Evolutionary conservation across 1,284 basidiomycete species (phyloP), one percentile per base, ranked within the genome.

Genomic region (Neonothopanus nambi): DNA sequence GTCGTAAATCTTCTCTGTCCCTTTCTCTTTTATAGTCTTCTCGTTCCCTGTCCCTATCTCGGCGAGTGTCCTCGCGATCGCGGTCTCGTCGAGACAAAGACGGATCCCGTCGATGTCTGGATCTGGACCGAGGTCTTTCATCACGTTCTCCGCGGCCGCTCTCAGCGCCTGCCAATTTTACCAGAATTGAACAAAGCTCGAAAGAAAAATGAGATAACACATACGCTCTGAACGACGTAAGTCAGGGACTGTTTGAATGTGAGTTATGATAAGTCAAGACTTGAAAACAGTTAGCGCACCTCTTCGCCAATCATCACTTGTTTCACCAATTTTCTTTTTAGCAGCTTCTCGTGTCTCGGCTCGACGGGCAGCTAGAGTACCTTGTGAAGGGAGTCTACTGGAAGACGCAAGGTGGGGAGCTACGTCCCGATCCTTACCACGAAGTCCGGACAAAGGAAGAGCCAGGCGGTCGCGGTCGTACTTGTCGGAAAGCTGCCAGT

Each of bases 381-480:
- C 64, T 37, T 79, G 79, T 24, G 76, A 66, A 49, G 63, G 54
- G 15, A 71, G 59, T 58, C 80, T 75, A 40, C 71, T 71, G 5
- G 76, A 65, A 18, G 75, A 59, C 43, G 70, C 65, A 36, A 87
- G 74, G 68, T 89, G 87, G 38, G 85, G 80, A 18, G 84, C 79
- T 49, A 78, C 61, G 56, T 91, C 89, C 62, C 87, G 77, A 59
- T 91, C 87, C 65, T 89, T 87, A 54, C 70, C 75, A 46, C 87
- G 77, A 48, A 82, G 63, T 52, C 72, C 74, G 59, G 67, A 69
- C 56, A 66, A 73, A 65, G 63, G 81, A 54, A 82, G 70, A 39
- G 80, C 80, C 42, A 88, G 77, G 36, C 88, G 84, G 63, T 92
- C 90, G 40, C 91, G 85, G 71, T 92, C 89, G 65, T 87, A 91